Evolutionary conservation across 1,139 yeast genomes (phyloP).

Genomic region (Debaryomyces subglobosus): DNA sequence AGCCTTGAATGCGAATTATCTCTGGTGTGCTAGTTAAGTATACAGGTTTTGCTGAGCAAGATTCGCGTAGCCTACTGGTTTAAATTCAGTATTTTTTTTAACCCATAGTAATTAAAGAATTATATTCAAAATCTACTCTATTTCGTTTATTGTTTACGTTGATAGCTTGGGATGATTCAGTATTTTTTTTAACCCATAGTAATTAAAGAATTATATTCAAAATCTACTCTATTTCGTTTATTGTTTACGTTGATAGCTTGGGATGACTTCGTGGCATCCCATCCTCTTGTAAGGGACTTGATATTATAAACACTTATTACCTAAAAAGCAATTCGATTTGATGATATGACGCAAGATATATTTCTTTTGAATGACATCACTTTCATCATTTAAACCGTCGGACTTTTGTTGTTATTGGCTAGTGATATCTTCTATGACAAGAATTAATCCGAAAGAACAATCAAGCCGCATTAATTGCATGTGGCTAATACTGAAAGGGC

Average conservation of each 20-base stretch:
- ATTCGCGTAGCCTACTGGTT: neutral
- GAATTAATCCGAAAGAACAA: constrained; percentile 4
- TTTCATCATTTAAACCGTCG: neutral
- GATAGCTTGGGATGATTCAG: neutral
- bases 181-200: neutral
- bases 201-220: neutral
- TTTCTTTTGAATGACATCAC: neutral
- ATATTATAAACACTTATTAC: neutral
- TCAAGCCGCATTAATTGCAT: constrained; percentile 2
- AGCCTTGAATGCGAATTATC: neutral
- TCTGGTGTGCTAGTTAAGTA: neutral
- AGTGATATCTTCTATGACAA: neutral
- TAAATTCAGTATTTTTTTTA: neutral
- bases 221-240: neutral
- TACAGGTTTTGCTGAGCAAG: neutral
- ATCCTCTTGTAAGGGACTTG: neutral
- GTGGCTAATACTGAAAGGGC: neutral
- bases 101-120: neutral
- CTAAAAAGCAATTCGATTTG: neutral
- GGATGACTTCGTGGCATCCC: neutral
- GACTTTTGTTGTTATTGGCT: neutral
- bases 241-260: neutral
- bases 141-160: neutral
- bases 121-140: neutral
- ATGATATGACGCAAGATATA: neutral